Evolutionary conservation across 2,329 filamentous ascomycete species (phyloP), one percentile per base, ranked within the genome.

Genomic region (Westerdykella sp.): DNA sequence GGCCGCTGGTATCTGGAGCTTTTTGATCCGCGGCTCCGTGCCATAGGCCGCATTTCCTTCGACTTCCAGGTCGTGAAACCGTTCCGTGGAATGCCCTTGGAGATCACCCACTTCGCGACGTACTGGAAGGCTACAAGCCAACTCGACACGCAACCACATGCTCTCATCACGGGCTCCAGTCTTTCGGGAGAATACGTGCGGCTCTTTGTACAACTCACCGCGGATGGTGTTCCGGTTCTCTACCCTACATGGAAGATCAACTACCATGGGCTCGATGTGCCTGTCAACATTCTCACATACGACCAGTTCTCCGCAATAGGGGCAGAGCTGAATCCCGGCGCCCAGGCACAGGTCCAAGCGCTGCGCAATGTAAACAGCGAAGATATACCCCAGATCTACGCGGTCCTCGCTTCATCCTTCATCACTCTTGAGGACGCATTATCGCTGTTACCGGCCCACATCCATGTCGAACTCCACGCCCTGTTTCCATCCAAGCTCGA

Each of bases 91-190:
- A 85, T 89, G 47, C 89, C 93, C 3, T 74, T 98, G 16, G 93
- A 98, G 66, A 96, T 98, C 47, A 95, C 93, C 1, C 90, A 97
- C 60, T 98, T 97, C 57, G 93, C 95, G 50, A 97, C 93, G 0
- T 98, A 98, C 68, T 98, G 93, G 93, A 98, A 97, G 68, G 91
- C 91, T 0, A 98, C 93, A 1, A 95, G 89, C 59, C 89, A 95
- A 55, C 78, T 93, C 38, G 88, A 95, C 63, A 83, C 87, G 40
- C 86, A 89, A 37, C 84, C 85, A 18, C 93, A 80, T 60, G 87
- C 88, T 18, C 80, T 97, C 18, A 87, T 98, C 14, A 97, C 91
- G 0, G 93, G 91, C 1, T 97, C 91, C 9, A 97, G 91, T 69
- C 69, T 98, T 43, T 94, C 88, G 2, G 93, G 93, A n/a, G 87